phyloP scores from a whole-genome alignment of 257 asterid genomes.

The Cruciata laevipes region DNA sequence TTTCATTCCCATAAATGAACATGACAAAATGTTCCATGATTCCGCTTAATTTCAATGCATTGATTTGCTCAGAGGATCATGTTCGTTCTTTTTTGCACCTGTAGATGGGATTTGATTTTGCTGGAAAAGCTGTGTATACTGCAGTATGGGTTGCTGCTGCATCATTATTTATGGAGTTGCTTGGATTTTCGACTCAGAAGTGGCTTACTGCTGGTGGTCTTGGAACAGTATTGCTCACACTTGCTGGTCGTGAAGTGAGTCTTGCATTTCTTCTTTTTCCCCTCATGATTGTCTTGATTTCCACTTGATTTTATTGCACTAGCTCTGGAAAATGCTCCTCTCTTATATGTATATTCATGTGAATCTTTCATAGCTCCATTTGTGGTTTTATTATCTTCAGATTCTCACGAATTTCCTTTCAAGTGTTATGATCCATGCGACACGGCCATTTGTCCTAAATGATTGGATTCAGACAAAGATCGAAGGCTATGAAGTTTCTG shows the following conservation, averaged over 20 bases:
- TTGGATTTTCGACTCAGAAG: constrained; percentile 94
- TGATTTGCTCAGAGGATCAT: neutral
- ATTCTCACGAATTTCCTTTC: constrained; percentile 97
- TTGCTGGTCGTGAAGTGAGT: constrained; percentile 96
- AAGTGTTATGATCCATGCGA: constrained; percentile 93
- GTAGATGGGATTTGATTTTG: constrained; percentile 98
- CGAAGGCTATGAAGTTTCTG: constrained; percentile 95
- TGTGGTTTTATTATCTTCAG: constrained; percentile 33
- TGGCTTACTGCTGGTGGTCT: constrained; percentile 99
- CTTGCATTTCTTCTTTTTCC: constrained; percentile 4
- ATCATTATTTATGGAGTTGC: constrained; percentile 92
- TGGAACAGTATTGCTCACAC: constrained; percentile 96
- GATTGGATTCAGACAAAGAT: constrained; percentile 98
- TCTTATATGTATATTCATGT: neutral
- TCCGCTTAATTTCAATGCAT: neutral
- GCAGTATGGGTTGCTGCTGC: constrained; percentile 98
- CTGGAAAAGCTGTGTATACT: constrained; percentile 80
- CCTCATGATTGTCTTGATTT: constrained; percentile 7
- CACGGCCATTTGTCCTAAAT: constrained; percentile 78
- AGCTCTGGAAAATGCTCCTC: neutral
- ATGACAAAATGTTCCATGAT: neutral
- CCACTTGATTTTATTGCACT: neutral
- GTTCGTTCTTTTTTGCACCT: constrained; percentile 9
- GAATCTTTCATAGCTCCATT: constrained; percentile 2
- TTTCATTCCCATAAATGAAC: neutral